Conservation (phyloP, 2,329 filamentous ascomycete species). For the Cadophora luteo-olivacea region DNA sequence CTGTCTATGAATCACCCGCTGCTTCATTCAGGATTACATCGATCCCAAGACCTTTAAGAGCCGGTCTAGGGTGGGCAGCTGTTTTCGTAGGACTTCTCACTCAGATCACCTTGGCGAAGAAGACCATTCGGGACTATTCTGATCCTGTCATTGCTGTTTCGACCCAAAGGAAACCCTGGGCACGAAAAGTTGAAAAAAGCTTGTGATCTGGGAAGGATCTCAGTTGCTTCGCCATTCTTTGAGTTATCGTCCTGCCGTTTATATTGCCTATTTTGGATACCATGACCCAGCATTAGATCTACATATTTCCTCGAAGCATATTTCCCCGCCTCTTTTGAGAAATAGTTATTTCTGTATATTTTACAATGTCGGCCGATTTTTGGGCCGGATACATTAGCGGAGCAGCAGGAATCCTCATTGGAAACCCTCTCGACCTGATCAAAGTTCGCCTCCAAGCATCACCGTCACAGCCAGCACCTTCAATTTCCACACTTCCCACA, state of each 20-base stretch:
- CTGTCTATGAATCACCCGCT: slow-evolving; percentile 25
- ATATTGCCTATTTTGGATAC: not conserved
- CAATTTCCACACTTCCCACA: slow-evolving; percentile 27
- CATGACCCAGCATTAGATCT: slow-evolving; percentile 20
- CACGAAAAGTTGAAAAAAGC: slow-evolving; percentile 14
- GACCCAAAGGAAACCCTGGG: slow-evolving; percentile 30
- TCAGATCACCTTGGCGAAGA: slow-evolving; percentile 37
- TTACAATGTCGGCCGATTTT: slow-evolving; percentile 70
- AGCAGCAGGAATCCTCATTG: slow-evolving; percentile 83
- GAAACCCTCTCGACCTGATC: slow-evolving; percentile 82
- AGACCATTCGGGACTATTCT: slow-evolving; percentile 34
- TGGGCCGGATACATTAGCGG: slow-evolving; percentile 93
- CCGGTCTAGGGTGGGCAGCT: slow-evolving; percentile 38
- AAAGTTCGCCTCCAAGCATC: slow-evolving; percentile 83
- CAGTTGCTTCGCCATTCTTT: not conserved
- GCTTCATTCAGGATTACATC: slow-evolving; percentile 17
- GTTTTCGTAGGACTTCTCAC: slow-evolving; percentile 39
- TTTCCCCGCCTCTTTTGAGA: not conserved
- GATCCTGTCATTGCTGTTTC: slow-evolving; percentile 35
- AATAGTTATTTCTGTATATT: not conserved
- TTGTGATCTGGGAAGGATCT: slow-evolving; percentile 16
- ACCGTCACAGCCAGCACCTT: slow-evolving; percentile 6
- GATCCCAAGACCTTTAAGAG: slow-evolving; percentile 34
- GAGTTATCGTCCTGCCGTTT: not conserved
- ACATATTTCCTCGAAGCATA: not conserved